Evolutionary conservation across 2,329 filamentous ascomycete genomes (phyloP).

Genomic region (Colletotrichum theobromicola): DNA sequence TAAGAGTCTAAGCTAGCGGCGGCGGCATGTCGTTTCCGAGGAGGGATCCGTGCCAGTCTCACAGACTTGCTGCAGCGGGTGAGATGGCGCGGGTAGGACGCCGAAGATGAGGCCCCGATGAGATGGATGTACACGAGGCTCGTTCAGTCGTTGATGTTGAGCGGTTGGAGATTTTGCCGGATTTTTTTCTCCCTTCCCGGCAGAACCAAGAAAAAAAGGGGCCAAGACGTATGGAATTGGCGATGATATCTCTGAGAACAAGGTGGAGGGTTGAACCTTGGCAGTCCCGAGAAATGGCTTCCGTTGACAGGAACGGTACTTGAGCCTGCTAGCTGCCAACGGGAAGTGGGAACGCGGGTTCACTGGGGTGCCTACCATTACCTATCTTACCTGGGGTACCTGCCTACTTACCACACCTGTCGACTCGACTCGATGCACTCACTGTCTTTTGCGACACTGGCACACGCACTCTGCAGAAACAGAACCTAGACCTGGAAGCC

Average conservation of each 20-base stretch:
- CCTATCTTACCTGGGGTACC: too few relatives aligned
- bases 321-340: background rate
- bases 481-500: background rate
- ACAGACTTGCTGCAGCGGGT: slow-evolving; percentile 13
- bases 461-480: background rate
- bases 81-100: background rate
- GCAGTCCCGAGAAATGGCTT: background rate
- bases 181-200: background rate
- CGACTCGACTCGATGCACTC: background rate
- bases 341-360: background rate
- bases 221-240: background rate
- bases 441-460: background rate
- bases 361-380: background rate
- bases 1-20: slow-evolving; percentile 17
- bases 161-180: background rate
- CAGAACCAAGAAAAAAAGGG: background rate
- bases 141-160: background rate
- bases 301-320: background rate
- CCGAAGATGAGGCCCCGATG: slow-evolving; percentile 17
- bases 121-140: background rate
- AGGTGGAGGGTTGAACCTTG: background rate
- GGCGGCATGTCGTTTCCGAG: slow-evolving; percentile 18
- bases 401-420: background rate
- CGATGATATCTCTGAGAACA: background rate
- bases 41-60: slow-evolving; percentile 21